These are phyloP conservation scores for Urochloa ruziziensis DNA, from an alignment of 176 grass and related monocot genomes.

Conservation along the genomic window DNA sequence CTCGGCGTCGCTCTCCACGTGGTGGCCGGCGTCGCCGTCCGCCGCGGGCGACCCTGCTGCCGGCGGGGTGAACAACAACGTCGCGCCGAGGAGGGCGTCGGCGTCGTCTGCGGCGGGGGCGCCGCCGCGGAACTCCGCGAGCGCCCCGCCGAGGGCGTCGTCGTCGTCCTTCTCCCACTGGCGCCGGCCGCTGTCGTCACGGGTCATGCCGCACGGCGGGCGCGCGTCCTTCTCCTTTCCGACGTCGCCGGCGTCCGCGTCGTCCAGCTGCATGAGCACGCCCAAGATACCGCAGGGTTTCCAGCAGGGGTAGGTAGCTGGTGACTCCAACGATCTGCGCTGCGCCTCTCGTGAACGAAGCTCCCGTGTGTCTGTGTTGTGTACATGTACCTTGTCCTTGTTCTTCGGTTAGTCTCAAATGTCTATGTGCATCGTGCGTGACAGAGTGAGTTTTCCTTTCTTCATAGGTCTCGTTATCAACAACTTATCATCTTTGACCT, in stretches of 20 bases:
- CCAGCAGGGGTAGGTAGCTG: neutral
- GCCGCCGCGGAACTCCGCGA: neutral
- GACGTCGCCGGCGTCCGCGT: conserved; percentile 45
- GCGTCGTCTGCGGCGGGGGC: neutral
- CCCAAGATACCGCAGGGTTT: conserved; percentile 35
- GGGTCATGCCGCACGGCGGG: conserved; percentile 38
- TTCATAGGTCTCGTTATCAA: neutral
- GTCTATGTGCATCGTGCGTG: neutral
- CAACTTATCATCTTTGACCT: neutral
- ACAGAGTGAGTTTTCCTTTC: neutral
- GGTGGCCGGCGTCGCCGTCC: conserved; percentile 39
- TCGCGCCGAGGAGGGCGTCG: neutral
- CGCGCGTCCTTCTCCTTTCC: conserved; percentile 49
- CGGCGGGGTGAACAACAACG: neutral
- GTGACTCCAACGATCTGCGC: neutral
- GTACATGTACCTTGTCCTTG: neutral
- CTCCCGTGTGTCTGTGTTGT: neutral
- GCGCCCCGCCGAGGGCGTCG: neutral
- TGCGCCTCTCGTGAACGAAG: too few relatives aligned
- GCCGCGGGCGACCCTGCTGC: neutral
- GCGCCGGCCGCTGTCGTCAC: conserved; percentile 38
- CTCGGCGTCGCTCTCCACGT: conserved; percentile 41
- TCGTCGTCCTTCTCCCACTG: conserved; percentile 49
- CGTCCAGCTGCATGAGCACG: conserved; percentile 52
- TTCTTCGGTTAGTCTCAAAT: neutral